Evolutionary conservation across 768 basidiomycete genomes (phyloP).

Genomic region (Coprinopsis cinerea): DNA sequence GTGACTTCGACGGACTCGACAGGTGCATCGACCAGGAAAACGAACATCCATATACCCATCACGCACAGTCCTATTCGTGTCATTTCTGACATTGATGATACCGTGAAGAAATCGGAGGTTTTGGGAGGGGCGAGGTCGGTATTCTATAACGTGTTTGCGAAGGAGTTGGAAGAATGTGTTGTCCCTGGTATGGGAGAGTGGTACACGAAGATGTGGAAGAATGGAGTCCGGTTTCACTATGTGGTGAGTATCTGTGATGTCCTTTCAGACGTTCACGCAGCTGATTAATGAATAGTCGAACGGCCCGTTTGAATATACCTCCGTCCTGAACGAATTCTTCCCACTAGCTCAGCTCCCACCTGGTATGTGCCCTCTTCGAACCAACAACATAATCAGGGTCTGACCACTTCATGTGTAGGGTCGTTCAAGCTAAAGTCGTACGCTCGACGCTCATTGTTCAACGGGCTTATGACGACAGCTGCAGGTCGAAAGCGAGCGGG

Average conservation of each 20-base stretch:
- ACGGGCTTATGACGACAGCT: conserved; percentile 75
- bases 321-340: conserved; percentile 74
- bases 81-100: conserved; percentile 94
- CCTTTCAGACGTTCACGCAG: not conserved
- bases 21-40: conserved; percentile 15
- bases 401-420: conserved; percentile 30
- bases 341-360: conserved; percentile 59
- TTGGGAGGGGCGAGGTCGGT: conserved; percentile 71
- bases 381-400: not conserved
- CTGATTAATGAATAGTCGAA: conserved; percentile 55
- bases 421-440: conserved; percentile 84
- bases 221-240: conserved; percentile 81
- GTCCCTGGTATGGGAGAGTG: conserved; percentile 82
- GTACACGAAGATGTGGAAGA: conserved; percentile 62
- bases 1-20: conserved; percentile 4
- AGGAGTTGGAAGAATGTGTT: conserved; percentile 68
- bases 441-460: conserved; percentile 76
- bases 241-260: conserved; percentile 51
- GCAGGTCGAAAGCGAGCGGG: conserved; percentile 78
- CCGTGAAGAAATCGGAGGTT: conserved; percentile 79
- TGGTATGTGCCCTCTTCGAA: conserved; percentile 35
- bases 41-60: conserved; percentile 39
- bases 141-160: conserved; percentile 90
- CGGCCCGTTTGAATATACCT: conserved; percentile 79
- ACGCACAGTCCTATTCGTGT: conserved; percentile 65